A percentile compares a stretch with the other conserved stretches of the same genome.
Evolutionary conservation across 2,329 filamentous ascomycete genomes (phyloP).

Genomic region (Neopestalotiopsis rosae): DNA sequence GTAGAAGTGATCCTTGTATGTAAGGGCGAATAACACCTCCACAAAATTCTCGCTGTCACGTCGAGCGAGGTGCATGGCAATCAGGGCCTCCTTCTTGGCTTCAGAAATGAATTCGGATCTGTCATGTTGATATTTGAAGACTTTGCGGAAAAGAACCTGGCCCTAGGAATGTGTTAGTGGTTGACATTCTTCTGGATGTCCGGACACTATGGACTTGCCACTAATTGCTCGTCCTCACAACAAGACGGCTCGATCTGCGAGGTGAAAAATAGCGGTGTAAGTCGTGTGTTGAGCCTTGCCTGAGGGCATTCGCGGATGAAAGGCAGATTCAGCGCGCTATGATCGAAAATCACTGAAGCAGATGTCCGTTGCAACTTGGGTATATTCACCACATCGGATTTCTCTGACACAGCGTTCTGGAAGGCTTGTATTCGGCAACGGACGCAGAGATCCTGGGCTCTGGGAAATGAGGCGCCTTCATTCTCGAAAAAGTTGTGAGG

Average conservation of each 20-base stretch:
- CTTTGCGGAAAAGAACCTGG: not conserved
- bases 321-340: not conserved
- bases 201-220: no score
- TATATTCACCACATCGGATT: not conserved
- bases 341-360: not conserved
- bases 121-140: not conserved
- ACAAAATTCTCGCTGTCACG: not conserved
- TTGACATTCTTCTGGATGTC: no score
- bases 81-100: not conserved
- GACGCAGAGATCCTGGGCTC: not conserved
- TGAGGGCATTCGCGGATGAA: not conserved
- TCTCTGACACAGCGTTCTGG: not conserved
- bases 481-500: not conserved
- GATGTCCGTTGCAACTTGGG: not conserved
- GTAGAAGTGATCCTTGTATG: not conserved
- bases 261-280: not conserved
- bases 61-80: slow-evolving; percentile 2
- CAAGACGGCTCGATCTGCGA: not conserved
- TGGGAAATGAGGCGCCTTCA: not conserved
- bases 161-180: not conserved
- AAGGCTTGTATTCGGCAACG: not conserved
- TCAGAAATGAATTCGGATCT: not conserved
- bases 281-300: not conserved
- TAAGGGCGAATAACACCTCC: not conserved
- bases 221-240: not conserved